Evolutionary conservation across 2,329 filamentous ascomycete genomes (phyloP), one percentile per base, ranked within the genome.

Genomic region (Helotiales sp.): DNA sequence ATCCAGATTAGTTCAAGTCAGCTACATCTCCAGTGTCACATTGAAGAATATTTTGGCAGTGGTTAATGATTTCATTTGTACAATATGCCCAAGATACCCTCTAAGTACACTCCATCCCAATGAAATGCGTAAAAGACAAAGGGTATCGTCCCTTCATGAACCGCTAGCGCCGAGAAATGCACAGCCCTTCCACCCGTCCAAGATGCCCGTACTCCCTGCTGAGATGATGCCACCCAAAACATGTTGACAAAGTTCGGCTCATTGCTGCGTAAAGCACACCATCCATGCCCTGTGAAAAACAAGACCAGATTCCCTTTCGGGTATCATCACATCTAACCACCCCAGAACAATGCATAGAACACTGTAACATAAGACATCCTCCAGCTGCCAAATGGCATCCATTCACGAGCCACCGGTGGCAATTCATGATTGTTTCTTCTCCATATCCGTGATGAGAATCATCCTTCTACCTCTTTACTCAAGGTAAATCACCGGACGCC

Each of bases 401-500:
- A 11, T 37, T 26, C 20, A 22, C 30, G 40, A 40, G 32, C 30
- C 32, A 32, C 30, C 10, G 7, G 17, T 11, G 8, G 20, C n/a
- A n/a, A n/a, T 24, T 20, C 17, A 2, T 11, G 5, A 20, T 45
- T 45, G 17, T 26, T 55, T 55, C 15, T 15, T 28, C 7, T 28
- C 24, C 8, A n/a, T 26, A 43, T n/a, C 17, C 20, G 40, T 15
- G n/a, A 6, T 11, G 17, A n/a, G n/a, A 28, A 32, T 60, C 17
- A 5, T 11, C 24, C 2, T 43, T 22, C 37, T 37, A 10, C 17
- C 20, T 45, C 34, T n/a, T 57, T 58, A 60, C 10, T 60, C 57
- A 17, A 60, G 57, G 17, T 60, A 60, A 26, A 60, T 47, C 4
- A 60, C 57, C 15, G 57, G 24, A 20, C 57, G 34, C 40, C 26